phyloP scores from a whole-genome alignment of 192 early-diverging fungal species.

The Phycomyces blakesleeanus region DNA sequence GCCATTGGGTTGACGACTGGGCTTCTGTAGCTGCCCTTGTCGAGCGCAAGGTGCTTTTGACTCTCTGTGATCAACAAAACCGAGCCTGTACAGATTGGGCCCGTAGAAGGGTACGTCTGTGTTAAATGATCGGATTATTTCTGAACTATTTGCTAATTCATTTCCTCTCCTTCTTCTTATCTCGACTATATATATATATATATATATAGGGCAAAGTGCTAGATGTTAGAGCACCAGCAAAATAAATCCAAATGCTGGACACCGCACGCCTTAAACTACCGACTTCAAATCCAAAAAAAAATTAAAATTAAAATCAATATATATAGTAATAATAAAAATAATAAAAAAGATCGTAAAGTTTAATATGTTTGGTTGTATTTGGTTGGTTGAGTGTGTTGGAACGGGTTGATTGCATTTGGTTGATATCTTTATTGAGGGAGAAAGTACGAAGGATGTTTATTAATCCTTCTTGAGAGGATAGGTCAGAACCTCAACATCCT shows the following conservation, averaged over 20 bases:
- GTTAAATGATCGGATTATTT: neutral
- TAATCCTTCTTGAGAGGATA: slow-evolving; percentile 91
- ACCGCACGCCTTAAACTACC: too few relatives aligned
- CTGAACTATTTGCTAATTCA: too few relatives aligned
- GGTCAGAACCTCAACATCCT: slow-evolving; percentile 68
- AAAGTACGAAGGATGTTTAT: slow-evolving; percentile 1
- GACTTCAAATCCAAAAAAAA: too few relatives aligned
- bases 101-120: slow-evolving; percentile 12
- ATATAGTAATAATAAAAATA: neutral
- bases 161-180: too few relatives aligned
- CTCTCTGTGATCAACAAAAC: slow-evolving; percentile 42
- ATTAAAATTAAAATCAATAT: too few relatives aligned
- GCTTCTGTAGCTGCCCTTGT: slow-evolving; percentile 39
- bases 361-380: too few relatives aligned
- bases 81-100: slow-evolving; percentile 40
- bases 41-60: slow-evolving; percentile 40
- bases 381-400: too few relatives aligned
- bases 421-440: too few relatives aligned
- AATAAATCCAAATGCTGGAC: slow-evolving; percentile 29
- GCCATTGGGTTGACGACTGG: slow-evolving; percentile 46
- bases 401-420: too few relatives aligned
- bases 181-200: too few relatives aligned
- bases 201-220: slow-evolving; percentile 17
- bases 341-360: neutral
- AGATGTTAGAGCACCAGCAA: slow-evolving; percentile 38